phyloP scores from a whole-genome alignment of 352 stramenopile species.

The Phytophthora podocarpi region DNA sequence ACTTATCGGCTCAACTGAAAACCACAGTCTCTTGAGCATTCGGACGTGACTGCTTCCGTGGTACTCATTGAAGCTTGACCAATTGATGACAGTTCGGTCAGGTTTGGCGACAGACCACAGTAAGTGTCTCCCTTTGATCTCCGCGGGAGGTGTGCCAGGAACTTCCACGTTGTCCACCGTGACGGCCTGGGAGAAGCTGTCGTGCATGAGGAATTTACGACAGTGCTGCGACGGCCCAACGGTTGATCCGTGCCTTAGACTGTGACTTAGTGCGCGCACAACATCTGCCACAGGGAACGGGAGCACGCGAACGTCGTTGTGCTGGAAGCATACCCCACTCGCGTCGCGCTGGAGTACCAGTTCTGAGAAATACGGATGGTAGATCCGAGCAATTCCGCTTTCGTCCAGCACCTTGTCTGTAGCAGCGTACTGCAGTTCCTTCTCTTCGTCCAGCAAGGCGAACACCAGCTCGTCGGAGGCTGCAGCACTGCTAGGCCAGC shows the following conservation, averaged over 20 bases:
- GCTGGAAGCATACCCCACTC: constrained; percentile 17
- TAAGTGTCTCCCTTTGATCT: constrained; percentile 23
- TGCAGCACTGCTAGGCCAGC: constrained; percentile 19
- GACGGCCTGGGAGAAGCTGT: constrained; percentile 18
- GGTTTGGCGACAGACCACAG: constrained; percentile 21
- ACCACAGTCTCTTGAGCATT: constrained; percentile 28
- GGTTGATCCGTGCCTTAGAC: constrained; percentile 20
- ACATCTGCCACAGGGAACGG: constrained; percentile 26
- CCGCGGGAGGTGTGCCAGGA: constrained; percentile 1
- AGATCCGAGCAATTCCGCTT: constrained; percentile 25
- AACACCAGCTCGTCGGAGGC: constrained; percentile 37
- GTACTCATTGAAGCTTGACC: constrained; percentile 35
- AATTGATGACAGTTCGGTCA: constrained; percentile 29
- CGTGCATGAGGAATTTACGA: constrained; percentile 22
- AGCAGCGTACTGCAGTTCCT: constrained; percentile 28
- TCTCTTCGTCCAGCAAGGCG: constrained; percentile 34
- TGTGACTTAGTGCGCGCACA: constrained; percentile 8
- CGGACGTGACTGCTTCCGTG: constrained; percentile 24
- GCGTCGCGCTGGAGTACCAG: constrained; percentile 8
- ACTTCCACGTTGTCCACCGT: constrained; percentile 34
- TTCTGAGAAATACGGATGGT: constrained; percentile 26
- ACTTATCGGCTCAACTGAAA: constrained; percentile 24
- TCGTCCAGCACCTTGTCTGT: constrained; percentile 29
- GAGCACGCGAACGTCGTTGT: constrained; percentile 31
- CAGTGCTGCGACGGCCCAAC: constrained; percentile 26